phyloP scores from a whole-genome alignment of 1,139 yeast species.

The Zhuliangozyma parablackwelliae region DNA sequence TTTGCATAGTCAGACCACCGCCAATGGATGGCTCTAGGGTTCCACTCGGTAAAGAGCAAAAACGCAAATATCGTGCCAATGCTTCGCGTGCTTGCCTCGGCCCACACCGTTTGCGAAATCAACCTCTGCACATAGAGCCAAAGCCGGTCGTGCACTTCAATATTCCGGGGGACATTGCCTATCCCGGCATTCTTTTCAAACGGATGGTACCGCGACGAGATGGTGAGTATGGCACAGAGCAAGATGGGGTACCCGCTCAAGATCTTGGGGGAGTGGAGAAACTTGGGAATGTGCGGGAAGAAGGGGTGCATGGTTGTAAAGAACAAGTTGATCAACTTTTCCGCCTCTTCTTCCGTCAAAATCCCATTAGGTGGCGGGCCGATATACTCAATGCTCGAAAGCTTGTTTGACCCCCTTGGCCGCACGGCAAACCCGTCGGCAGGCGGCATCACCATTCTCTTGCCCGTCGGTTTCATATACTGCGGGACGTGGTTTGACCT shows the following conservation, averaged over 20 bases:
- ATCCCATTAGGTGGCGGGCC: conserved; percentile 50
- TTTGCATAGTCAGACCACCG: conserved; percentile 86
- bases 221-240: conserved; percentile 73
- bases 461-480: conserved; percentile 12
- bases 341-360: conserved; percentile 65
- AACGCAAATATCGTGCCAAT: conserved; percentile 85
- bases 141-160: conserved; percentile 68
- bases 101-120: conserved; percentile 89
- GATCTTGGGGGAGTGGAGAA: conserved; percentile 60
- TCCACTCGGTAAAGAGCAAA: conserved; percentile 89
- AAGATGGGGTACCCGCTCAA: conserved; percentile 77
- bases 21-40: conserved; percentile 90
- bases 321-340: conserved; percentile 56
- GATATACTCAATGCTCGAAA: conserved; percentile 63
- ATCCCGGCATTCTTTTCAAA: conserved; percentile 35
- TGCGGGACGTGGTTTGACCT: conserved; percentile 10
- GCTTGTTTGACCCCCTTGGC: conserved; percentile 48
- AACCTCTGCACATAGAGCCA: conserved; percentile 83
- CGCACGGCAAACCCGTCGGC: conserved; percentile 44
- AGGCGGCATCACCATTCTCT: conserved; percentile 25
- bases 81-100: conserved; percentile 84
- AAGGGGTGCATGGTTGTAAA: conserved; percentile 83
- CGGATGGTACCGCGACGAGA: conserved; percentile 70
- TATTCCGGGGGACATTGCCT: conserved; percentile 40
- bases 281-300: conserved; percentile 80